Percentiles rank a stretch among this genome's conserved stretches.
Evolutionary conservation across 2,329 filamentous ascomycete species (phyloP).

Genomic region (Helotiales sp.): DNA sequence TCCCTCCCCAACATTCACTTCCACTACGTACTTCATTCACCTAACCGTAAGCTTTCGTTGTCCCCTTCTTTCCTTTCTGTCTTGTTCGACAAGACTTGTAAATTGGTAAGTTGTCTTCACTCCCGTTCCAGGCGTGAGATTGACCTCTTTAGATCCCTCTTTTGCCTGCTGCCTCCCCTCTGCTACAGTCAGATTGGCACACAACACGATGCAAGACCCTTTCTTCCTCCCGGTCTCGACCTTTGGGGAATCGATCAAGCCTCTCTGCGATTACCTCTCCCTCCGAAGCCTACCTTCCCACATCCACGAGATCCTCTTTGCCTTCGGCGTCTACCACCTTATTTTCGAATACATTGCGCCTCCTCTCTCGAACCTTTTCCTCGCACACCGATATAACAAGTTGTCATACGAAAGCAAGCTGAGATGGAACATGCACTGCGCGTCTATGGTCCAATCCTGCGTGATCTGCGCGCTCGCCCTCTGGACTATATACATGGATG

Average conservation of each 20-base stretch:
- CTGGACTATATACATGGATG: conserved; percentile 66
- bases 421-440: conserved; percentile 83
- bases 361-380: conserved; percentile 58
- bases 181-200: background rate
- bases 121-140: background rate
- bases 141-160: background rate
- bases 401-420: conserved; percentile 62
- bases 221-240: conserved; percentile 58
- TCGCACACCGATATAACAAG: conserved; percentile 56
- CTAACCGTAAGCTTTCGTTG: background rate
- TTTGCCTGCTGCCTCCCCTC: background rate
- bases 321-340: conserved; percentile 65
- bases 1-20: background rate
- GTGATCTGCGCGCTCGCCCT: conserved; percentile 71
- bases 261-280: conserved; percentile 58
- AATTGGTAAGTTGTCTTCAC: background rate
- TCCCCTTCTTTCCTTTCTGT: background rate
- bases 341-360: conserved; percentile 68
- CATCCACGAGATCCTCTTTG: conserved; percentile 70
- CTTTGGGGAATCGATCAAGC: conserved; percentile 52
- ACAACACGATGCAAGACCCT: conserved; percentile 64
- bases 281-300: conserved; percentile 72
- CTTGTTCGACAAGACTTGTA: background rate
- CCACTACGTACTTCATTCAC: background rate
- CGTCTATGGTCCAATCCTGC: conserved; percentile 72